Evolutionary conservation across 495 filamentous ascomycete species (phyloP).

Genomic region (Trichoderma reesei): DNA sequence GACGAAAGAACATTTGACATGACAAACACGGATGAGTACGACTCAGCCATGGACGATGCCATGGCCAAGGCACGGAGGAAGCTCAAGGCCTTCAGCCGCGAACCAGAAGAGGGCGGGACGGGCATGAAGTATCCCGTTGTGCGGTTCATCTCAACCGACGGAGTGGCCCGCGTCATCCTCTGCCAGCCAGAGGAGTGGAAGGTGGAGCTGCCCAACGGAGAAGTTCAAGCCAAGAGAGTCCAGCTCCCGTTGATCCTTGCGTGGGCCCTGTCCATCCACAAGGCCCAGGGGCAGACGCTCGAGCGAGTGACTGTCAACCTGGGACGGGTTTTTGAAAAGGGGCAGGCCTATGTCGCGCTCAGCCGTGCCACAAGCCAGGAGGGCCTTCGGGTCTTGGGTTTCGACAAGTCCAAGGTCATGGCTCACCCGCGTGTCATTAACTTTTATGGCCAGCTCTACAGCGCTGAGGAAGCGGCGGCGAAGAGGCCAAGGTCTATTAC

Average conservation of each 20-base stretch:
- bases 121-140: constrained; percentile 65
- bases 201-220: constrained; percentile 89
- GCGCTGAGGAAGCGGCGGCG: constrained; percentile 35
- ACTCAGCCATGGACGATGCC: constrained; percentile 28
- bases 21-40: constrained; percentile 47
- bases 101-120: constrained; percentile 15
- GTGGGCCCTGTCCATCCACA: constrained; percentile 96
- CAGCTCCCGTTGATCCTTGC: constrained; percentile 85
- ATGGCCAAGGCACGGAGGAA: constrained; percentile 35
- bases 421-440: constrained; percentile 76
- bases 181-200: constrained; percentile 88
- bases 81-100: constrained; percentile 29
- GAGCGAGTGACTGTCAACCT: constrained; percentile 93
- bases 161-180: constrained; percentile 65
- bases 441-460: constrained; percentile 77
- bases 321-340: constrained; percentile 88
- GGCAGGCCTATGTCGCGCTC: constrained; percentile 77
- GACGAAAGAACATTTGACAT: constrained; percentile 65
- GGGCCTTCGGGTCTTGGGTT: constrained; percentile 80
- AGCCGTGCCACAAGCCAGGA: constrained; percentile 77
- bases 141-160: constrained; percentile 68
- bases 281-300: constrained; percentile 93
- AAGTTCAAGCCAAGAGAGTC: constrained; percentile 73
- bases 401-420: constrained; percentile 87
- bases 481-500: neutral